Evolutionary conservation across 2,329 filamentous ascomycete genomes (phyloP).

Genomic region (Colletotrichum falcatum): DNA sequence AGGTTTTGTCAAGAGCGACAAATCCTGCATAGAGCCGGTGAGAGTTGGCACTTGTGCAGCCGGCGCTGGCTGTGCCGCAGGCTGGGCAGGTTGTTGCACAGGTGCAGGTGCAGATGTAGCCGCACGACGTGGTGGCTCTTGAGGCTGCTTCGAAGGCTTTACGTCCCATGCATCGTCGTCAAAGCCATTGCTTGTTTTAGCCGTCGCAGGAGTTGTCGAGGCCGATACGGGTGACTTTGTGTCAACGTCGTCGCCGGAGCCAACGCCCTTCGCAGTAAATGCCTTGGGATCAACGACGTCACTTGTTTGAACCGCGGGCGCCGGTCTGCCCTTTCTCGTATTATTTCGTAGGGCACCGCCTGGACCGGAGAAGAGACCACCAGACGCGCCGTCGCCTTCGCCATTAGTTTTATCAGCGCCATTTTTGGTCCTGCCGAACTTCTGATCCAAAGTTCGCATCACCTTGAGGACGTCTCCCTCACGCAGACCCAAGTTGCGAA

Average conservation of each 20-base stretch:
- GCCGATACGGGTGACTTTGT: conserved; percentile 28
- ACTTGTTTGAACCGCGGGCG: conserved; percentile 85
- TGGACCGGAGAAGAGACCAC: conserved; percentile 88
- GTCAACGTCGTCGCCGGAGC: conserved; percentile 51
- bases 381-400: conserved; percentile 48
- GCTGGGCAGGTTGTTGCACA: conserved; percentile 41
- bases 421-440: conserved; percentile 75
- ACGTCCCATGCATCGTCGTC: conserved; percentile 98
- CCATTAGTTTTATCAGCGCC: conserved; percentile 71
- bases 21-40: conserved; percentile 75
- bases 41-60: conserved; percentile 60
- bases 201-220: background rate
- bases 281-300: conserved; percentile 90
- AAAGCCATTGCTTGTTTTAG: conserved; percentile 67
- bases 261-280: conserved; percentile 74
- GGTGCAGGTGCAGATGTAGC: conserved; percentile 50
- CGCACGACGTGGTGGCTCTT: conserved; percentile 53
- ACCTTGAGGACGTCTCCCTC: conserved; percentile 97
- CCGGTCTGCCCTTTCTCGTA: conserved; percentile 89
- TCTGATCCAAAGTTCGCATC: conserved; percentile 87
- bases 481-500: conserved; percentile 91
- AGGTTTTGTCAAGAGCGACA: conserved; percentile 65
- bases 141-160: conserved; percentile 78
- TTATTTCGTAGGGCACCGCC: conserved; percentile 95
- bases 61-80: conserved; percentile 48